These are phyloP conservation scores for Achlya hypogyna DNA, from an alignment of 352 stramenopile species.

Conservation along the genomic window DNA sequence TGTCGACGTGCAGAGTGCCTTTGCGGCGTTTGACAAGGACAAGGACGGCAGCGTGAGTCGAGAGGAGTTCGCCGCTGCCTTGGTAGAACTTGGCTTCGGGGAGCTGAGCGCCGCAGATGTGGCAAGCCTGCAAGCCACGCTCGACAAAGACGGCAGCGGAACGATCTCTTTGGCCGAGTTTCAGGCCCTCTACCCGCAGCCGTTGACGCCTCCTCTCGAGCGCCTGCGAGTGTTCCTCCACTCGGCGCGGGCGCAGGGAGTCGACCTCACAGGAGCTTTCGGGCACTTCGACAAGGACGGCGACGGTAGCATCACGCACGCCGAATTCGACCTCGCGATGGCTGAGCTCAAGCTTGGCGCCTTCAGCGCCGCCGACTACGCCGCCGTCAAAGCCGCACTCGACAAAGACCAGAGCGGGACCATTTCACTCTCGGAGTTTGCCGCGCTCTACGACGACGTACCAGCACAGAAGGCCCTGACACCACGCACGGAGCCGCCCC, in stretches of 20 bases:
- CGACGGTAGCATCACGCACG: slow-evolving; percentile 39
- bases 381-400: slow-evolving; percentile 29
- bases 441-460: no score
- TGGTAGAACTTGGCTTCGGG: slow-evolving; percentile 15
- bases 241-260: slow-evolving; percentile 19
- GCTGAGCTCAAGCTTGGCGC: slow-evolving; percentile 36
- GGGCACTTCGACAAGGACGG: slow-evolving; percentile 33
- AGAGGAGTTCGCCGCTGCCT: slow-evolving; percentile 9
- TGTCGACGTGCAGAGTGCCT: slow-evolving; percentile 21
- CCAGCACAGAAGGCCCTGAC: background rate
- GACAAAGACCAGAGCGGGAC: slow-evolving; percentile 46
- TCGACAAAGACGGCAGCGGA: slow-evolving; percentile 60
- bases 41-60: slow-evolving; percentile 12
- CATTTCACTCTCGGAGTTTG: slow-evolving; percentile 26
- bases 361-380: slow-evolving; percentile 30
- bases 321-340: slow-evolving; percentile 46
- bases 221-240: slow-evolving; percentile 19
- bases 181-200: slow-evolving; percentile 33
- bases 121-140: slow-evolving; percentile 20
- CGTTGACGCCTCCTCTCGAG: slow-evolving; percentile 13
- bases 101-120: slow-evolving; percentile 10
- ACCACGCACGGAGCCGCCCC: background rate
- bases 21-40: slow-evolving; percentile 23
- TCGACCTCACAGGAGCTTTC: slow-evolving; percentile 28
- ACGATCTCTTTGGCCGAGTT: slow-evolving; percentile 58